A percentile compares a stretch with the other conserved stretches of the same genome.
phyloP scores from a whole-genome alignment of 169 alveolate genomes.

The Theileria orientalis region DNA sequence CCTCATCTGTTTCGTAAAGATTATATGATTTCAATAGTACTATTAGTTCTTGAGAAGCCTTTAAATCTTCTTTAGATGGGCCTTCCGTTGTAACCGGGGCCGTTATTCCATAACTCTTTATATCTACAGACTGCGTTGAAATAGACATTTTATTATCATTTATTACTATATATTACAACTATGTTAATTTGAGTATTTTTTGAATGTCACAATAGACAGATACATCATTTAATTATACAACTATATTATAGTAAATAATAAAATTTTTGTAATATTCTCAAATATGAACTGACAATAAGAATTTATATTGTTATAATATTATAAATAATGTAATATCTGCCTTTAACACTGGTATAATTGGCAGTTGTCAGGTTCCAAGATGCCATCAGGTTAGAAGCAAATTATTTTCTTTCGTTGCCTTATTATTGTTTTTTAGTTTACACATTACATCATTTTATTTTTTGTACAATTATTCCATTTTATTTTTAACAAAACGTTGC shows the following conservation, averaged over 20 bases:
- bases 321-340: too few relatives aligned
- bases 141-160: constrained; percentile 7
- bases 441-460: not conserved
- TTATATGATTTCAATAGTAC: constrained; percentile 74
- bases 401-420: too few relatives aligned
- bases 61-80: constrained; percentile 80
- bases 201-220: not conserved
- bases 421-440: too few relatives aligned
- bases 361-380: constrained; percentile 13
- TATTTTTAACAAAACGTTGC: too few relatives aligned
- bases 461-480: too few relatives aligned
- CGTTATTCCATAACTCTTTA: constrained; percentile 65
- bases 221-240: not conserved
- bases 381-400: too few relatives aligned
- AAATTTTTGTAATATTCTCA: not conserved
- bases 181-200: constrained; percentile 6
- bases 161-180: not conserved
- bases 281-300: too few relatives aligned
- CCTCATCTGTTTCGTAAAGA: constrained; percentile 88
- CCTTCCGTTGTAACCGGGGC: constrained; percentile 71
- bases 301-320: too few relatives aligned
- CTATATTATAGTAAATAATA: not conserved
- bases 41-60: constrained; percentile 76
- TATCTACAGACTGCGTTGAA: not conserved
- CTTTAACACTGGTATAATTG: too few relatives aligned